A percentile compares a stretch with the other conserved stretches of the same genome.
phyloP scores from a whole-genome alignment of 805 yeast genomes.

The Tetrapisispora fleetii region DNA sequence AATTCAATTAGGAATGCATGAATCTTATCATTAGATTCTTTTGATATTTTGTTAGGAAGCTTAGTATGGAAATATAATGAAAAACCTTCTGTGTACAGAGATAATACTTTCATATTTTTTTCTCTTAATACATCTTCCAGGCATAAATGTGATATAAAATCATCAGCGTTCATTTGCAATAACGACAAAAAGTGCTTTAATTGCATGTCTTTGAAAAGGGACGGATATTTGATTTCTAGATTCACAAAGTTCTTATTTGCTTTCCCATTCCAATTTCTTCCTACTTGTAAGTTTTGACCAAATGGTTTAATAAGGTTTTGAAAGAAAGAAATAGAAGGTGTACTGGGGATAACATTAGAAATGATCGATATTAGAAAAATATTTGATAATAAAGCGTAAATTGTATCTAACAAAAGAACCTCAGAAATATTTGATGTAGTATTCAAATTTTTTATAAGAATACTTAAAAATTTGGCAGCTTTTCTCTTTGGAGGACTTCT shows the following conservation, averaged over 20 bases:
- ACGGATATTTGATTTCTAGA: conserved; percentile 13
- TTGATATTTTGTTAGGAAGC: conserved; percentile 12
- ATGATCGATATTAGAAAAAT: conserved; percentile 10
- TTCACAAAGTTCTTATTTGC: conserved; percentile 9
- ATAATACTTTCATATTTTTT: conserved; percentile 13
- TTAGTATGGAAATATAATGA: conserved; percentile 20
- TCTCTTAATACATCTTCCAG: conserved; percentile 9
- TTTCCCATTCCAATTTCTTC: conserved; percentile 11
- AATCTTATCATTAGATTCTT: conserved; percentile 7
- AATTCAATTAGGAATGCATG: conserved; percentile 23
- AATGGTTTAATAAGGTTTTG: conserved; percentile 6
- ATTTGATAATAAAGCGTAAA: conserved; percentile 7
- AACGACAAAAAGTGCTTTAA: conserved; percentile 20
- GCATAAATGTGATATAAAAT: conserved; percentile 19
- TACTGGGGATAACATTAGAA: conserved; percentile 3
- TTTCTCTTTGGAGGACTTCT: conserved; percentile 6
- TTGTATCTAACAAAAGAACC: conserved; percentile 12
- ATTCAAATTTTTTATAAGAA: conserved; percentile 13
- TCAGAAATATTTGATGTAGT: conserved; percentile 11
- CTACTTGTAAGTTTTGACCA: conserved; percentile 11
- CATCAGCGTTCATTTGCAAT: conserved; percentile 20
- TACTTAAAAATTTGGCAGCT: conserved; percentile 11
- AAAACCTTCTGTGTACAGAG: conserved; percentile 28
- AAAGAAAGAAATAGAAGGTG: conserved; percentile 9
- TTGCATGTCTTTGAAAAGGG: conserved; percentile 11